phyloP scores from a whole-genome alignment of 352 stramenopile species.

The Globisporangium polare region DNA sequence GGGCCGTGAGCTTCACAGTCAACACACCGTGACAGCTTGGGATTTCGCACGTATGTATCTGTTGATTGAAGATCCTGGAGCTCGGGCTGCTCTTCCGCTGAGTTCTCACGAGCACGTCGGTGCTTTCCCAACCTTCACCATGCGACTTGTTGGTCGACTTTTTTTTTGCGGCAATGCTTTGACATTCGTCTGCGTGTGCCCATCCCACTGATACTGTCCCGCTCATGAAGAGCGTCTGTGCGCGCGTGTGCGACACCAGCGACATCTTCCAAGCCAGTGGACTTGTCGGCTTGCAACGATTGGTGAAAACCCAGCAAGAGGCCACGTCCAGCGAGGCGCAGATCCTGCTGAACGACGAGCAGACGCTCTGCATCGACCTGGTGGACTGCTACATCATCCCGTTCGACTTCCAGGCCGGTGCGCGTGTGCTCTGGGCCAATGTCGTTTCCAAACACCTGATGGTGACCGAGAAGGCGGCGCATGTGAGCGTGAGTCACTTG shows the following conservation, averaged over 20 bases:
- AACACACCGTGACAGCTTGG: no score
- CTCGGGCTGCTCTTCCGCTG: no score
- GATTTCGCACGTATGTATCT: no score
- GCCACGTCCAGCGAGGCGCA: slow-evolving; percentile 15
- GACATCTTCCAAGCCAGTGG: slow-evolving; percentile 15
- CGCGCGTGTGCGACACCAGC: not conserved
- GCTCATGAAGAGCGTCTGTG: slow-evolving; percentile 11
- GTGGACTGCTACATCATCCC: slow-evolving; percentile 4
- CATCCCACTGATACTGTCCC: no score
- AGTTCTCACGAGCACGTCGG: no score
- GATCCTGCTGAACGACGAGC: slow-evolving; percentile 30
- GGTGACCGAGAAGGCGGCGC: slow-evolving; percentile 17
- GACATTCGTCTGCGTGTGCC: no score
- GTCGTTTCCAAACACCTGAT: slow-evolving; percentile 27
- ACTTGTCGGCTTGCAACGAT: slow-evolving; percentile 20
- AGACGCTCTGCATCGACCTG: slow-evolving; percentile 29
- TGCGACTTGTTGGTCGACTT: no score
- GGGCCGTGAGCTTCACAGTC: no score
- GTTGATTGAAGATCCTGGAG: no score
- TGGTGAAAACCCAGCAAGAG: not conserved
- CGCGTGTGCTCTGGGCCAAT: slow-evolving; percentile 27
- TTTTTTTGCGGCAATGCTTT: no score
- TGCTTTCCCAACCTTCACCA: no score
- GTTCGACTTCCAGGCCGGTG: slow-evolving; percentile 12
- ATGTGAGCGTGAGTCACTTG: not conserved